These are phyloP conservation scores for Trichoderma cornu-damae DNA, from an alignment of 2,329 filamentous ascomycete species.

Conservation along the genomic window DNA sequence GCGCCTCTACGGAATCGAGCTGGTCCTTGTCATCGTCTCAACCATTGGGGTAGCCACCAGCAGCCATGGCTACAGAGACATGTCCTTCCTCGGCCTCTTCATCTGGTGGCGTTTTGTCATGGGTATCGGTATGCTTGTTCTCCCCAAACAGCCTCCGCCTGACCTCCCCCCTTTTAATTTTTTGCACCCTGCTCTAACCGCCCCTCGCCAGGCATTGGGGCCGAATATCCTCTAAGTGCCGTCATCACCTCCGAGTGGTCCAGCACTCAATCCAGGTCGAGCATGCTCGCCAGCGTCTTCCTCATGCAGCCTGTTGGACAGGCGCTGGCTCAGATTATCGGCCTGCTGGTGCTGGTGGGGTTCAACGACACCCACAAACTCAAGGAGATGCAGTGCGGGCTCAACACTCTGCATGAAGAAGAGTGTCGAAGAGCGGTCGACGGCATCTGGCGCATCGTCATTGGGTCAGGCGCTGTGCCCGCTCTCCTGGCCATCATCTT, in stretches of 20 bases:
- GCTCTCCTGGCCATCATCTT: constrained; percentile 60
- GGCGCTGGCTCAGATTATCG: constrained; percentile 58
- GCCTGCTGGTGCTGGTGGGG: constrained; percentile 48
- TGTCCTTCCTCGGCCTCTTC: constrained; percentile 48
- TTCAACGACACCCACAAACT: constrained; percentile 40
- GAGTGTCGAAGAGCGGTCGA: constrained; percentile 48
- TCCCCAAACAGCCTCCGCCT: background rate
- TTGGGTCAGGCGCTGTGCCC: constrained; percentile 60
- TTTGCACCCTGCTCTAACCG: background rate
- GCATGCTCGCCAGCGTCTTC: constrained; percentile 64
- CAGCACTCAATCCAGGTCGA: constrained; percentile 58
- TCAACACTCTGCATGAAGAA: constrained; percentile 40
- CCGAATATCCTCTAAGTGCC: constrained; percentile 62
- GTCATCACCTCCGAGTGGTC: constrained; percentile 64
- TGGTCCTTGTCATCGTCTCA: constrained; percentile 51
- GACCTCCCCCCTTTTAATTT: background rate
- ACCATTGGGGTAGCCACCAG: constrained; percentile 53
- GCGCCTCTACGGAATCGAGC: constrained; percentile 51
- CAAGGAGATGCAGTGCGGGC: constrained; percentile 43
- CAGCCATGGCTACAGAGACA: constrained; percentile 45
- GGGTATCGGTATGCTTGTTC: constrained; percentile 40
- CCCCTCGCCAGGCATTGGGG: constrained; percentile 51
- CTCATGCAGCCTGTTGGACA: constrained; percentile 66
- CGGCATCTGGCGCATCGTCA: constrained; percentile 61
- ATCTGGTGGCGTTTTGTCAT: constrained; percentile 52